Evolutionary conservation across 1,139 yeast species (phyloP), one percentile per base, ranked within the genome.

Genomic region (Maudiozyma humilis): DNA sequence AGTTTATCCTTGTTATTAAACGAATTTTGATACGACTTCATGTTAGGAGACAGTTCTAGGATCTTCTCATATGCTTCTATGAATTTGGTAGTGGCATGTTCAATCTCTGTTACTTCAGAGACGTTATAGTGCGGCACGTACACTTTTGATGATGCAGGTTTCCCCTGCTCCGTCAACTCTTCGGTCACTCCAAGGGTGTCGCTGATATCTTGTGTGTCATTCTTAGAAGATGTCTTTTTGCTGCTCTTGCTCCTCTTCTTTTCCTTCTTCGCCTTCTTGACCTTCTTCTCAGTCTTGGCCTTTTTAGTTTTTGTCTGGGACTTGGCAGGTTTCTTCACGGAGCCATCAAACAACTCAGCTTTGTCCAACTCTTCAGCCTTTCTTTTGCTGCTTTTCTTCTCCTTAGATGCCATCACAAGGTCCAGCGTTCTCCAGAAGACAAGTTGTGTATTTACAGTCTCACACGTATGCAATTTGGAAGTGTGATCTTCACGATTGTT

Each of bases 21-120:
- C 41, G 69, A 71, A 3, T 71, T 57, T 47, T 68, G 61, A 43
- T 78, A 65, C 43, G 72, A 65, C 35, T 68, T 62, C 4, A 66
- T 51, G 46, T 72, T 71, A 0, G 87, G 85, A 1, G 86, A 74
- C 15, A 72, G 72, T 10, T 69, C 66, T 4, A 81, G 47, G 10
- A 85, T 71, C 4, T 72, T 64, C 32, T 71, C 67, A 12, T 82
- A 65, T 34, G 76, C 70, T 44, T 73, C 76, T 45, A 80, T 78
- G 7, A 82, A 52, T 42, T 67, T 69, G 1, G 69, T 60, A 10
- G 73, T 70, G 0, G 78, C 70, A 54, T 73, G 74, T 45, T 76
- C 80, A n/a, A 76, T 42, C 27, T 65, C 64, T 17, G 68, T 55
- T 12, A 70, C 65, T 36, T 70, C 69, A 1, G 69, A 55, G 14